Evolutionary conservation across 441 rosid genomes (phyloP), one percentile per base, ranked within the genome.

Genomic region (Erysimum cheiri): DNA sequence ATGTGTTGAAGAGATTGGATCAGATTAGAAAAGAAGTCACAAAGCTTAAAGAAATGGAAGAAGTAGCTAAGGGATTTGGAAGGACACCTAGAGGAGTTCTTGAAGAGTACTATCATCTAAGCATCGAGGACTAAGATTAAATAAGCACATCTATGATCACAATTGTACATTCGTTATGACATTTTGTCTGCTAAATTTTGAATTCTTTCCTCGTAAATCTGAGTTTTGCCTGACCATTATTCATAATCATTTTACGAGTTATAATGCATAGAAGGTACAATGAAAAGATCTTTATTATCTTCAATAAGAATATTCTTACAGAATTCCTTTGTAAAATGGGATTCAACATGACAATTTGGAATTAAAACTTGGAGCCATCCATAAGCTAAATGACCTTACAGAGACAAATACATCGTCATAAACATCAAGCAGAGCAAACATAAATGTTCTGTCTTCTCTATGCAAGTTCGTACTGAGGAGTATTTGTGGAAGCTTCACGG

Each of bases 11-110:
- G 58, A 83, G 87, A 80, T 68, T 76, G 55, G 84, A 85, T 60
- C 91, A 86, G 83, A 81, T 87, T 67, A 85, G 81, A 70, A 80
- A 46, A 33, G 96, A 88, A 80, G 70, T 77, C 19, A 57, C 57
- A 71, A 87, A 84, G 76, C 85, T 91, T 64, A 80, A 75, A 74
- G 84, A 86, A 55, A 94, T 91, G 97, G 80, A 83, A 82, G 80
- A 79, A 77, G 91, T 91, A 43, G 83, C 88, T 70, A 88, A 76
- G 8, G 98, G 96, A 57, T 89, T 94, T 57, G 97, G 96, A 35
- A 83, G 81, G 77, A 85, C 86, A 15, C 67, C 89, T 5, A 85
- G 78, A 70, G 59, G 61, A 49, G 77, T 83, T 41, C 84, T 87
- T 49, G 84, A 72, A 78, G 87, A 84, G 56, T 80, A 74, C 63